phyloP scores from a whole-genome alignment of 2,329 filamentous ascomycete genomes.

The Sclerotinia nivalis region DNA sequence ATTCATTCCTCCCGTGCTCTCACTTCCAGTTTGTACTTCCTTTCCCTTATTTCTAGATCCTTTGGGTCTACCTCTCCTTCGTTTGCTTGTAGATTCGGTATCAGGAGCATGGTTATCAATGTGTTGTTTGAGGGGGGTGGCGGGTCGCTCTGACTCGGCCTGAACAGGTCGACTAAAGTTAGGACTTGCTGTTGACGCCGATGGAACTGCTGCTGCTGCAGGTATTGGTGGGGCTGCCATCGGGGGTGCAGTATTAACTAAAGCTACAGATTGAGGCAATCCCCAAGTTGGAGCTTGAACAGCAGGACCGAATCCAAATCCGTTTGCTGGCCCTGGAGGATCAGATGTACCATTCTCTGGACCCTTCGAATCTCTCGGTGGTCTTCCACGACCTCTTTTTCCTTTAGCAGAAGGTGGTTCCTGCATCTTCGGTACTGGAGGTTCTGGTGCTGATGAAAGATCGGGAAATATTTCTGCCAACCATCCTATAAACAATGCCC shows the following conservation, averaged over 20 bases:
- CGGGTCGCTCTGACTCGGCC: slow-evolving; percentile 29
- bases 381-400: slow-evolving; percentile 37
- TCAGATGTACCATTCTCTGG: slow-evolving; percentile 28
- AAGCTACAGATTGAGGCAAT: slow-evolving; percentile 35
- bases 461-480: slow-evolving; percentile 62
- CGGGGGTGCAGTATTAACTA: slow-evolving; percentile 34
- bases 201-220: neutral
- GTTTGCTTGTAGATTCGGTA: slow-evolving; percentile 36
- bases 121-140: slow-evolving; percentile 31
- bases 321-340: slow-evolving; percentile 38
- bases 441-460: slow-evolving; percentile 31
- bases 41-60: slow-evolving; percentile 51
- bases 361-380: slow-evolving; percentile 30
- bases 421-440: slow-evolving; percentile 25
- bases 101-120: slow-evolving; percentile 26
- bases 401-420: slow-evolving; percentile 7
- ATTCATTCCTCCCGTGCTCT: slow-evolving; percentile 11
- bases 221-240: slow-evolving; percentile 27
- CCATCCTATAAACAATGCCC: slow-evolving; percentile 61
- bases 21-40: slow-evolving; percentile 28
- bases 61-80: slow-evolving; percentile 49
- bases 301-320: slow-evolving; percentile 39
- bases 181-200: slow-evolving; percentile 12
- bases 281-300: slow-evolving; percentile 39
- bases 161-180: slow-evolving; percentile 26